Percentiles rank a stretch among this genome's conserved stretches.
These are phyloP conservation scores for Diplodia sapinea DNA, from an alignment of 2,329 filamentous ascomycete genomes.

Conservation along the genomic window DNA sequence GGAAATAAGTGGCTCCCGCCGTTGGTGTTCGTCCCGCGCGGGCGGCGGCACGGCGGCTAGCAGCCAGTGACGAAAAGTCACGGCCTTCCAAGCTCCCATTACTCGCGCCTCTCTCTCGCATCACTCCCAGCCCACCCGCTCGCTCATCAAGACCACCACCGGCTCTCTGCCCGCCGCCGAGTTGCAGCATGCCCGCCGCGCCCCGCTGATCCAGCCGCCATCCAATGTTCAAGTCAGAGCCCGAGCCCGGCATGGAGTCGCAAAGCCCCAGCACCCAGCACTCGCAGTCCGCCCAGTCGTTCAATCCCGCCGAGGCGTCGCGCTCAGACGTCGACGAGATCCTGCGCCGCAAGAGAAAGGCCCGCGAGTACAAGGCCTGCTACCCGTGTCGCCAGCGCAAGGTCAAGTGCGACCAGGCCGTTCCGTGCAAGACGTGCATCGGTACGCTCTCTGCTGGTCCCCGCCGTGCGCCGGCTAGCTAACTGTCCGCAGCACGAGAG, in stretches of 20 bases:
- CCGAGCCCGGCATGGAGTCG: conserved; percentile 31
- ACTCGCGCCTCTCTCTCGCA: conserved; percentile 19
- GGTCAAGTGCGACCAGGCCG: conserved; percentile 55
- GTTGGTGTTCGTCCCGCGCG: conserved; percentile 20
- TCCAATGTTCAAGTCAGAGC: conserved; percentile 22
- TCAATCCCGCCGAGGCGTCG: conserved; percentile 41
- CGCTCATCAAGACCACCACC: background rate
- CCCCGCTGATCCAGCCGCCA: conserved; percentile 7
- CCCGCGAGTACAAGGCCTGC: conserved; percentile 57
- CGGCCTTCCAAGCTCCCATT: conserved; percentile 1
- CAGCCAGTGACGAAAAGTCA: conserved; percentile 23
- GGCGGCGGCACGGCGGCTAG: conserved; percentile 16
- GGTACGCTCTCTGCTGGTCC: conserved; percentile 38
- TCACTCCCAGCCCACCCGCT: conserved; percentile 1
- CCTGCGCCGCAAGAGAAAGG: conserved; percentile 57
- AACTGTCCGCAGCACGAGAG: conserved; percentile 43
- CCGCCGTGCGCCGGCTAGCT: conserved; percentile 11
- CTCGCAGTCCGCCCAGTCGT: background rate
- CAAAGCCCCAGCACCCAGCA: conserved; percentile 29
- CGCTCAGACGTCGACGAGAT: conserved; percentile 58
- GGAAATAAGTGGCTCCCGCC: conserved; percentile 20
- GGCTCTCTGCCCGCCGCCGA: conserved; percentile 1
- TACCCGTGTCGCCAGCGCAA: conserved; percentile 57
- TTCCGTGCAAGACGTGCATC: conserved; percentile 58
- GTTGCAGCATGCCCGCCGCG: conserved; percentile 24